Evolutionary conservation across 176 grass and related monocot genomes (phyloP).

Genomic region (Typha latifolia): DNA sequence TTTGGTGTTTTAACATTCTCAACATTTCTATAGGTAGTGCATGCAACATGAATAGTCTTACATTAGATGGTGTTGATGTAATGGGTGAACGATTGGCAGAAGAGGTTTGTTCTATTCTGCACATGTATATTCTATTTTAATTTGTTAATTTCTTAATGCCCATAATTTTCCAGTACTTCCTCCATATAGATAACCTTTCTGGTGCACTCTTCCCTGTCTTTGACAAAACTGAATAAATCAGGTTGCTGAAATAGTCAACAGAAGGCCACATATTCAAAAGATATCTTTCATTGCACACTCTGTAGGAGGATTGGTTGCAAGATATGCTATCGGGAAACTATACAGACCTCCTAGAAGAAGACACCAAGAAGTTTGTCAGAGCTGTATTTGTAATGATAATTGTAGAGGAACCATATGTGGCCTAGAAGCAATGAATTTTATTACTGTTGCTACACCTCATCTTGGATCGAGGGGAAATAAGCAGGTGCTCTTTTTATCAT

Average conservation of each 20-base stretch:
- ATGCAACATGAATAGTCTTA: conserved; percentile 75
- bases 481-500: conserved; percentile 37
- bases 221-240: conserved; percentile 37
- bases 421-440: conserved; percentile 84
- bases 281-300: conserved; percentile 98
- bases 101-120: conserved; percentile 48
- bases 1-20: not conserved
- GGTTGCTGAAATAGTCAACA: conserved; percentile 62
- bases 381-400: conserved; percentile 13
- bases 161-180: not conserved
- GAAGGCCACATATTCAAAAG: conserved; percentile 51
- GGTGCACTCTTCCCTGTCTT: not conserved
- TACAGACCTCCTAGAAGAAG: conserved; percentile 41
- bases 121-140: not conserved
- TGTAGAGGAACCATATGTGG: conserved; percentile 31
- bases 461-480: conserved; percentile 96
- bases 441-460: conserved; percentile 83
- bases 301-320: conserved; percentile 84
- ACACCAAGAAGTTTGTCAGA: conserved; percentile 25
- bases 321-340: conserved; percentile 86
- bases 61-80: conserved; percentile 92
- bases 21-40: conserved; percentile 54
- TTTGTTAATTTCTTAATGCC: not conserved
- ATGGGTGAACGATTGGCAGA: conserved; percentile 87
- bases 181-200: not conserved